Percentiles rank a stretch among this genome's conserved stretches.
Evolutionary conservation across 306 rosid genomes (phyloP).

Genomic region (Castanea sativa): DNA sequence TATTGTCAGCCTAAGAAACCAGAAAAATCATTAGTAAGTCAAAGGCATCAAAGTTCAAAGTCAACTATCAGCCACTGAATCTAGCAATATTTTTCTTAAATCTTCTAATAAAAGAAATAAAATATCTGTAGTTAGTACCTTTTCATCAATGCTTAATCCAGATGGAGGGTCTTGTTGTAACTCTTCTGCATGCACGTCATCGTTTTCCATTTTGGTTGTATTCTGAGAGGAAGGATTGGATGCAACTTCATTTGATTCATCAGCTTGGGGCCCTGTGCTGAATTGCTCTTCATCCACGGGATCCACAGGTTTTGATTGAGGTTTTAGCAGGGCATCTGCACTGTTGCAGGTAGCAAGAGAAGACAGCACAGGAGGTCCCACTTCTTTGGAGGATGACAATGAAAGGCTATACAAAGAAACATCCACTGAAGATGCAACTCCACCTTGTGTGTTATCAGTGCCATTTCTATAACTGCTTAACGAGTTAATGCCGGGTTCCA

Average conservation of each 20-base stretch:
- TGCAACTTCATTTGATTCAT: background rate
- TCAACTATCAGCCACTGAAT: no score
- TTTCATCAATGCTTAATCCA: slow-evolving; percentile 10
- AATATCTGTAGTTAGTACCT: slow-evolving; percentile 2
- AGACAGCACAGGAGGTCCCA: slow-evolving; percentile 9
- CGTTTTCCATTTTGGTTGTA: background rate
- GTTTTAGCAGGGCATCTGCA: background rate
- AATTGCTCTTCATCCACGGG: slow-evolving; percentile 8
- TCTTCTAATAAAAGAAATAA: background rate
- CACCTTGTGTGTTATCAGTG: background rate
- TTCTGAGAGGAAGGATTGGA: slow-evolving; percentile 1
- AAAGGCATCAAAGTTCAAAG: background rate
- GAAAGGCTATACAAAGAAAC: slow-evolving; percentile 18
- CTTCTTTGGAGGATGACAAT: slow-evolving; percentile 24
- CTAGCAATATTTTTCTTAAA: no score
- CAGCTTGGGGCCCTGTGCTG: background rate
- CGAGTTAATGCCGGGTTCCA: background rate
- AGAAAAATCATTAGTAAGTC: background rate
- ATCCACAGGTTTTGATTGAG: slow-evolving; percentile 16
- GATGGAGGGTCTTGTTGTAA: slow-evolving; percentile 6
- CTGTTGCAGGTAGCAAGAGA: slow-evolving; percentile 8
- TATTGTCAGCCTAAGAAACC: slow-evolving; percentile 10
- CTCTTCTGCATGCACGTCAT: slow-evolving; percentile 1
- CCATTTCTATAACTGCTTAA: background rate
- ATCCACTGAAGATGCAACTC: slow-evolving; percentile 14